These are phyloP conservation scores for Rhizopus stolonifer DNA, from an alignment of 371 early-diverging fungal species.

Conservation along the genomic window DNA sequence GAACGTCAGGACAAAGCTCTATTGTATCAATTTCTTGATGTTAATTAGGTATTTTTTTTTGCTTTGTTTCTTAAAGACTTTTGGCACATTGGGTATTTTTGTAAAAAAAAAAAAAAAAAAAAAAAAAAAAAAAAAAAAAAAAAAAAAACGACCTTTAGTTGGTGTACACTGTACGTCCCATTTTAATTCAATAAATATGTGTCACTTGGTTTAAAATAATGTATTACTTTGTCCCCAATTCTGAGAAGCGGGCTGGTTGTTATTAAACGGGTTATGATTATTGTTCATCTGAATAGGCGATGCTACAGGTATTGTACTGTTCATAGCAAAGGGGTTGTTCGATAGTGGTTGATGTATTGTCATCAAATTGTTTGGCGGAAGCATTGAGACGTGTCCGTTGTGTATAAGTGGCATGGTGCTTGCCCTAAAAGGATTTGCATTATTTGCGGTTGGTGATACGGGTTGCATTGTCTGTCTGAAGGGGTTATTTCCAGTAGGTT, in stretches of 20 bases:
- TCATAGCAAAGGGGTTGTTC: conserved; percentile 9
- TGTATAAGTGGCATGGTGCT: conserved; percentile 19
- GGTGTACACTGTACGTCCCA: too few relatives aligned
- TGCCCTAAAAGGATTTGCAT: conserved; percentile 28
- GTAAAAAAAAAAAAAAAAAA: too few relatives aligned
- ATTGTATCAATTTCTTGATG: too few relatives aligned
- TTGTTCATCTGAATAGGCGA: background rate
- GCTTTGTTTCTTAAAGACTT: too few relatives aligned
- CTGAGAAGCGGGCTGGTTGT: background rate
- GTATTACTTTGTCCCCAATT: conserved; percentile 9
- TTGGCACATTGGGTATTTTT: too few relatives aligned
- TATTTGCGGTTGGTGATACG: background rate
- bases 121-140: too few relatives aligned
- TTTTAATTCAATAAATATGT: too few relatives aligned
- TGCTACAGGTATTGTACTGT: conserved; percentile 2
- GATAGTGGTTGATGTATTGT: background rate
- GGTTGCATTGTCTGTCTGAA: conserved; percentile 13
- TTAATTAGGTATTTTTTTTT: too few relatives aligned
- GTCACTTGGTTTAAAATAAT: conserved; percentile 11
- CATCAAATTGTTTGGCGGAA: background rate
- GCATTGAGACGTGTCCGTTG: background rate
- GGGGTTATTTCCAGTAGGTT: conserved; percentile 18
- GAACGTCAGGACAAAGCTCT: too few relatives aligned
- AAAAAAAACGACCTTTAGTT: too few relatives aligned
- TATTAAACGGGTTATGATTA: conserved; percentile 12